Base-by-base conservation (phyloP, 2,329 filamentous ascomycete species). In the Sarocladium strictum region DNA sequence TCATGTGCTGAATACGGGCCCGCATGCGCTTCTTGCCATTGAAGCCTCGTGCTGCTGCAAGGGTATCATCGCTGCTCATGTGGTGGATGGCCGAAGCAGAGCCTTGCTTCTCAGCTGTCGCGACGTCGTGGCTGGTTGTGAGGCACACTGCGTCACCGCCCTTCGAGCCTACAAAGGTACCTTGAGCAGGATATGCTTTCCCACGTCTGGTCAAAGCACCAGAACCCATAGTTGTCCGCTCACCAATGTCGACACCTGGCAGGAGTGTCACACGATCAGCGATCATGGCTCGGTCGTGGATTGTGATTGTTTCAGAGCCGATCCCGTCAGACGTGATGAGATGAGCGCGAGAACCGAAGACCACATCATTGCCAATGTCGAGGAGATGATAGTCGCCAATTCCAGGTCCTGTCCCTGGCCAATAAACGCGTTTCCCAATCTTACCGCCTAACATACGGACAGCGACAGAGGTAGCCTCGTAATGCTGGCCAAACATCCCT, bases 301-400 rank as follows among this genome's bases (percentile, higher is more conserved):
- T 73, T 12, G 64, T 69, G 47, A 83, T 69, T 9, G 61, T 66
- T 14, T 77, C 76, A 11, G 75, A 76, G 1, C 79, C 75, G 21
- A 62, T 65, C 2, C 72, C 76, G 61, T 83, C 79, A 0, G 77
- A 76, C 1, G 77, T 82, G 27, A 81, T 64, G 0, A 83, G 60
- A 55, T 79, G 73, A 2, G 78, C 75, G 2, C 78, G 72, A 12
- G 78, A 81, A 0, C 80, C 79, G 58, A 83, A 83, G 10, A 83
- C 78, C n/a, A 83, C 79, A 62, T 83, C 76, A 55, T 81, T 74
- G 10, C 80, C 80, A 57, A 83, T 69, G 23, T 82, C 73, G 11
- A 83, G 60, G 1, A 82, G 66, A 57, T 81, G 76, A 58, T 80
- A 82, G 58, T 82, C 77, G 15, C 76, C 72, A 33, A 81, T 74